Conservation (phyloP, 2,329 filamentous ascomycete species). For the Arthroderma uncinatum region DNA sequence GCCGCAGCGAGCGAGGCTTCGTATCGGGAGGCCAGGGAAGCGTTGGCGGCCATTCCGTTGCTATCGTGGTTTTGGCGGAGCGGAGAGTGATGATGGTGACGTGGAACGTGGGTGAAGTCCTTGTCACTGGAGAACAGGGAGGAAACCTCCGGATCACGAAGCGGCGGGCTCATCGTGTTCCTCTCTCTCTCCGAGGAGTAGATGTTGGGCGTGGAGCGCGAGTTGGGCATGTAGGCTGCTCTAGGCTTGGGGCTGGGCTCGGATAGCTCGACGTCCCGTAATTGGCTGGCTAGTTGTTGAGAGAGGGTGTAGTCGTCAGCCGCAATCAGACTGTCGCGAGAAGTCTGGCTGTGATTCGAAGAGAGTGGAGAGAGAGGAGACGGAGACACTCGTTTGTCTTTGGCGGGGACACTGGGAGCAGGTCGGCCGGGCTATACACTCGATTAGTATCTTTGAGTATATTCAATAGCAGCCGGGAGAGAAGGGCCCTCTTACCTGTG, state of each 20-base stretch:
- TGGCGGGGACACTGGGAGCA: constrained; percentile 15
- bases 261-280: background rate
- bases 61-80: background rate
- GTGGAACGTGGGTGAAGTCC: constrained; percentile 11
- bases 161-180: background rate
- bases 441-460: no score
- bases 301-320: constrained; percentile 15
- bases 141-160: constrained; percentile 10
- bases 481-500: constrained; percentile 9
- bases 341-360: constrained; percentile 43
- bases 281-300: constrained; percentile 1
- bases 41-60: constrained; percentile 29
- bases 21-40: constrained; percentile 37
- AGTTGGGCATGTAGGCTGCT: constrained; percentile 15
- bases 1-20: constrained; percentile 31
- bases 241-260: constrained; percentile 15
- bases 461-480: no score
- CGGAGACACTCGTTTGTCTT: constrained; percentile 19
- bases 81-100: constrained; percentile 5
- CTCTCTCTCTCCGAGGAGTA: background rate
- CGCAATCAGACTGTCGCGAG: constrained; percentile 40
- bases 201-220: constrained; percentile 7
- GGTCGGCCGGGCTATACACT: background rate
- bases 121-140: constrained; percentile 12
- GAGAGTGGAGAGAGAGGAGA: constrained; percentile 39